Percentiles rank a stretch among this genome's conserved stretches.
Evolutionary conservation across 352 stramenopile genomes (phyloP).

Genomic region (Phytophthora pseudosyringae): DNA sequence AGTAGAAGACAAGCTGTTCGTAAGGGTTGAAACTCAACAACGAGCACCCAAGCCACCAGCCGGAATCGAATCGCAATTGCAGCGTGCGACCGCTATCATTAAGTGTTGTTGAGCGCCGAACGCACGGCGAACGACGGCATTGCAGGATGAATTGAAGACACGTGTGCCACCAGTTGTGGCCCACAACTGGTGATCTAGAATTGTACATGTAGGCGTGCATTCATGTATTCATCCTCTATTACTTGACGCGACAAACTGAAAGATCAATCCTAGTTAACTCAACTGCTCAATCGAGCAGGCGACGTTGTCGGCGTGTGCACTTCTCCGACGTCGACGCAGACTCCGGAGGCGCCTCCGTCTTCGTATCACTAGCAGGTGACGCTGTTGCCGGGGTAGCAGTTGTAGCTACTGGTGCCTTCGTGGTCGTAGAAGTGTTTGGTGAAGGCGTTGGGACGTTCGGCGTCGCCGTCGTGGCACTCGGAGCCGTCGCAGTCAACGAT

Average conservation of each 20-base stretch:
- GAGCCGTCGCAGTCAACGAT: background rate
- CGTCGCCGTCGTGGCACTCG: background rate
- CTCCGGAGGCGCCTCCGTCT: background rate
- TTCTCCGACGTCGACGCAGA: slow-evolving; percentile 7
- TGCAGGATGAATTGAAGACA: too few species aligned
- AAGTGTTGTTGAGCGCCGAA: background rate
- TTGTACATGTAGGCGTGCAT: too few species aligned
- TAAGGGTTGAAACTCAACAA: background rate
- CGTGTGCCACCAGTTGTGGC: too few species aligned
- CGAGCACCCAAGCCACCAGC: slow-evolving; percentile 14
- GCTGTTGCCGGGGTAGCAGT: slow-evolving; percentile 2
- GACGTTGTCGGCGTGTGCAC: slow-evolving; percentile 27
- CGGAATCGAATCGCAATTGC: slow-evolving; percentile 6
- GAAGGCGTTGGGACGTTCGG: background rate
- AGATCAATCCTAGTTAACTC: too few species aligned
- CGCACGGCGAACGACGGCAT: background rate
- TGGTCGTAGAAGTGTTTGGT: background rate
- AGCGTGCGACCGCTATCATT: slow-evolving; percentile 9
- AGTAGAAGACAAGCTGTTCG: background rate
- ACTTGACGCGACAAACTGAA: too few species aligned
- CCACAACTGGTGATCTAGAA: too few species aligned
- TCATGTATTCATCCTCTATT: background rate
- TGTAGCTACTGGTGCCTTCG: too few species aligned
- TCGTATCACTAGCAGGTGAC: slow-evolving; percentile 1
- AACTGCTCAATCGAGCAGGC: background rate